Base-by-base conservation (phyloP, 148 eudicot genomes). In the Rhododendron griersonianum region DNA sequence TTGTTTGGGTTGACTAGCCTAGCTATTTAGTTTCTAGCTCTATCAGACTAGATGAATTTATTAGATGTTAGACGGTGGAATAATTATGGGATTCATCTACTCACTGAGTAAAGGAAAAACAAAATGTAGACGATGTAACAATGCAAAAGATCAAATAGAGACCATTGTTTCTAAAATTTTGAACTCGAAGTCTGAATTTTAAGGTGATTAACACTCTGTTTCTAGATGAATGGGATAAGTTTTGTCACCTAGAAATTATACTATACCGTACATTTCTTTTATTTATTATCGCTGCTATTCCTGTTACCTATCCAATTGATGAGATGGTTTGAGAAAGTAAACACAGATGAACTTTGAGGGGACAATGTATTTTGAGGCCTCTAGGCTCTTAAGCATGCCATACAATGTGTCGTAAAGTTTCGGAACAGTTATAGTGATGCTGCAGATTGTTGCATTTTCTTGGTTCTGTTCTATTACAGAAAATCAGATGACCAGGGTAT, bases 401-500 rank as follows among this genome's bases (percentile, higher is more conserved):
- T 82, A 21, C 51, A 37, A 9, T 35, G 11, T 23, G 30, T 57
- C n/a, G 16, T 18, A 9, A 50, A 57, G 83, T 19, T 19, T 55
- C 0, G 11, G 69, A 81, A 35, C 3, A 0, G 13, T 81, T 8
- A 7, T 35, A 21, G 41, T 51, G 39, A 53, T 15, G 65, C 19
- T 16, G 81, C 69, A 30, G 33, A 55, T 21, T 63, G 3, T 90
- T 57, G 78, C 83, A 77, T 86, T 39, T 81, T 48, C 61, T 84
- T 76, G 41, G 1, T 71, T 30, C 10, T 28, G 13, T 82, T 73
- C 15, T 87, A 82, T 82, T 82, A 84, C 93, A 97, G 99, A 84
- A 95, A 94, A 89, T 86, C 91, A 80, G 90, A 90, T 11, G 95
- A 95, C 90, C 91, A 91, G 44, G 99, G 98, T 91, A 89, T 95